Percentiles rank a stretch among this genome's conserved stretches.
phyloP scores from a whole-genome alignment of 345 rosid species.

The Limnanthes douglasii region DNA sequence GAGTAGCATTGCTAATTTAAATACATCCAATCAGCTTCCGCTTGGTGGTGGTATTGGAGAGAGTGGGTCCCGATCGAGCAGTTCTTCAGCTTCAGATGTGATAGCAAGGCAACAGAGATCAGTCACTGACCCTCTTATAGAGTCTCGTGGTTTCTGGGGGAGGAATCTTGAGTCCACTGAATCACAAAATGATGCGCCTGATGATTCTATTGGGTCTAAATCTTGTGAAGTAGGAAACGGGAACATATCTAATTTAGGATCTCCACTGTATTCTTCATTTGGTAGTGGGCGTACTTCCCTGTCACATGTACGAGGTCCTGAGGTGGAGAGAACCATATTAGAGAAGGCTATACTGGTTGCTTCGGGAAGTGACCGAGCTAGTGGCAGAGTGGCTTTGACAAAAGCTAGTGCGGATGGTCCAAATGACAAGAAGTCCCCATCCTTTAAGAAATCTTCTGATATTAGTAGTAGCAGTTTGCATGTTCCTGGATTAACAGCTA shows the following conservation, averaged over 20 bases:
- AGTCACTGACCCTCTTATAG: constrained; percentile 12
- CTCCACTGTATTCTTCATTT: constrained; percentile 31
- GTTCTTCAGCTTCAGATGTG: constrained; percentile 13
- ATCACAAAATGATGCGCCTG: constrained; percentile 8
- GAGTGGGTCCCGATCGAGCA: constrained; percentile 13
- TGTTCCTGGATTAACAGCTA: constrained; percentile 9
- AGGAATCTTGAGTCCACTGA: constrained; percentile 23
- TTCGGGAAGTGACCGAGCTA: constrained; percentile 8
- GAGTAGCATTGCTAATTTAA: constrained; percentile 17
- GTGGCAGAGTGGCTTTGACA: constrained; percentile 9
- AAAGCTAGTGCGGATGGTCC: constrained; percentile 12
- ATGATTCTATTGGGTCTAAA: constrained; percentile 12
- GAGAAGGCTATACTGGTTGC: constrained; percentile 17
- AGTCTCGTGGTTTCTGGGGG: constrained; percentile 49
- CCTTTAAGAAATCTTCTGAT: constrained; percentile 8
- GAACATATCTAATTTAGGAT: constrained; percentile 14
- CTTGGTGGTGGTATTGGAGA: constrained; percentile 12
- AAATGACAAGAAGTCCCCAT: constrained; percentile 8
- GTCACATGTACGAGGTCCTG: constrained; percentile 9
- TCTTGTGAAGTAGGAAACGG: constrained; percentile 10
- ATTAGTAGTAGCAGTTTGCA: constrained; percentile 4
- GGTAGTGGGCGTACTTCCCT: constrained; percentile 14
- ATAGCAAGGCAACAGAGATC: constrained; percentile 11
- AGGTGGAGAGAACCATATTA: constrained; percentile 9
- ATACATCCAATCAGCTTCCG: constrained; percentile 15